Percentiles rank a stretch among this genome's conserved stretches.
phyloP scores from a whole-genome alignment of 2,329 filamentous ascomycete species.

The Ophiostoma quercus region DNA sequence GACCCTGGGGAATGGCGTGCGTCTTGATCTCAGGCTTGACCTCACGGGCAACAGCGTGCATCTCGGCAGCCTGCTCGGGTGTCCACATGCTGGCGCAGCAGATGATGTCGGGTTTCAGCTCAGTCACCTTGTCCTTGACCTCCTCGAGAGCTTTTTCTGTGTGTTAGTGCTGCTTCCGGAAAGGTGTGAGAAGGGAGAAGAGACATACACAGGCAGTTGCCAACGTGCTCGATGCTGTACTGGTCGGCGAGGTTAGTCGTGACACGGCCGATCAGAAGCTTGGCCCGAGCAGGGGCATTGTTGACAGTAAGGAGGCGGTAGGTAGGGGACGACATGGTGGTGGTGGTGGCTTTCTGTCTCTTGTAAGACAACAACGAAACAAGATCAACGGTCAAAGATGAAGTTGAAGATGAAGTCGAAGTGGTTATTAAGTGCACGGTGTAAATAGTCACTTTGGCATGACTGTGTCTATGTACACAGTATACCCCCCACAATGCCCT shows the following conservation, averaged over 20 bases:
- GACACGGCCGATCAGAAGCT: constrained; percentile 56
- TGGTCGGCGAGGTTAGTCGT: constrained; percentile 56
- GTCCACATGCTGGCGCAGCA: constrained; percentile 57
- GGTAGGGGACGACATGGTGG: constrained; percentile 11
- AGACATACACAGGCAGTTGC: constrained; percentile 55
- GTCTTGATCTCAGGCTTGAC: constrained; percentile 46
- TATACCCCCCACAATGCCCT: background rate
- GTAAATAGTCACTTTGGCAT: background rate
- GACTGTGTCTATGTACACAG: background rate
- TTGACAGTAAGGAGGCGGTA: constrained; percentile 63
- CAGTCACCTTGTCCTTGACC: constrained; percentile 37
- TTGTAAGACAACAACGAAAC: background rate
- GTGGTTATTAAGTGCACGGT: background rate
- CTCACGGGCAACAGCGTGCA: constrained; percentile 41
- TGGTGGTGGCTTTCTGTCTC: background rate
- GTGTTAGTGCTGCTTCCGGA: background rate
- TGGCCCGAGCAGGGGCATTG: constrained; percentile 60
- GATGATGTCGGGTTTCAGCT: constrained; percentile 32
- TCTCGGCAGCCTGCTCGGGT: constrained; percentile 43
- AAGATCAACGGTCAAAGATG: background rate
- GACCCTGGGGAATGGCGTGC: constrained; percentile 48
- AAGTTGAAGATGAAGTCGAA: background rate
- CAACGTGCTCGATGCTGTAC: constrained; percentile 59
- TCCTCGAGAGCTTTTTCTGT: constrained; percentile 46
- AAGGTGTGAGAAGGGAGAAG: background rate